phyloP scores from a whole-genome alignment of 192 early-diverging fungal species.

The Thoreauomyces humboldtii region DNA sequence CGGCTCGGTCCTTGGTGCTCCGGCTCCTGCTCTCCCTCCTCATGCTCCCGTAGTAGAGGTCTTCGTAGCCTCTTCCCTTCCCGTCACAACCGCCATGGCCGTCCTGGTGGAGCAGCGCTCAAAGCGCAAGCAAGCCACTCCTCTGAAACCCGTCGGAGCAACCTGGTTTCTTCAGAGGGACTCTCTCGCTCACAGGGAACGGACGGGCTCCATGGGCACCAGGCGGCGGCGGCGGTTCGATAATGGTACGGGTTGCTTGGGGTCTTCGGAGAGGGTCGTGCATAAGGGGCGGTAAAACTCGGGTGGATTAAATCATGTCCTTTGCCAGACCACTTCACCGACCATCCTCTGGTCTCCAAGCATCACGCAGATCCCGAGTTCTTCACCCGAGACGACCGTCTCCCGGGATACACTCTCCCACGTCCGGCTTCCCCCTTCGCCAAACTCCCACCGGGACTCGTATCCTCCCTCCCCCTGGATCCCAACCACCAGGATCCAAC shows the following conservation, averaged over 20 bases:
- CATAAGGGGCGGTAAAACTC: not conserved
- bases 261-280: not conserved
- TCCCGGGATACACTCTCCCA: slow-evolving; percentile 14
- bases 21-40: not conserved
- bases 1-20: not conserved
- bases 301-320: not conserved
- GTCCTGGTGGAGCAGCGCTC: not conserved
- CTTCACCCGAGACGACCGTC: not conserved
- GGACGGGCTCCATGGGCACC: slow-evolving; percentile 21
- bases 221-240: slow-evolving; percentile 32
- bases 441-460: not conserved
- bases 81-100: not conserved
- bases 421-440: slow-evolving; percentile 18
- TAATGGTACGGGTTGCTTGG: slow-evolving; percentile 13
- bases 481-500: not conserved
- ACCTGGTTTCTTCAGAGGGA: slow-evolving; percentile 2
- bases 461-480: not conserved
- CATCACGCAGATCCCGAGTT: slow-evolving; percentile 1
- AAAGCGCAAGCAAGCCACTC: not conserved
- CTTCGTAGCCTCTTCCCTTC: too few relatives aligned
- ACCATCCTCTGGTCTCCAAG: slow-evolving; percentile 24
- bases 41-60: not conserved
- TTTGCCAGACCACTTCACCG: slow-evolving; percentile 11
- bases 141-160: not conserved
- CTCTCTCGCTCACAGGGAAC: slow-evolving; percentile 7